phyloP scores from a whole-genome alignment of 2,329 filamentous ascomycete genomes.

The Colletotrichum incanum region DNA sequence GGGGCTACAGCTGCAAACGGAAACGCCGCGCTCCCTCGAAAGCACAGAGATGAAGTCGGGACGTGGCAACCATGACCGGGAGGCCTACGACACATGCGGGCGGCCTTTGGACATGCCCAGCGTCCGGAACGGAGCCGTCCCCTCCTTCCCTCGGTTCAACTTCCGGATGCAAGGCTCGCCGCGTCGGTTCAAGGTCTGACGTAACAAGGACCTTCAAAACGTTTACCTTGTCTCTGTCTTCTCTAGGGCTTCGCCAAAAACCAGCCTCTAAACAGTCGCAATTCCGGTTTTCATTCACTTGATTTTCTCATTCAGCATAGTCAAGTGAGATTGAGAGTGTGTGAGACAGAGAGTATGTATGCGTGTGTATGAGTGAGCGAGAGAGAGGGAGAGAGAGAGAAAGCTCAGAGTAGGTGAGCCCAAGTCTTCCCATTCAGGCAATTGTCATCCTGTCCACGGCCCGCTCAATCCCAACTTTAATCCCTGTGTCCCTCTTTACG shows the following conservation, averaged over 20 bases:
- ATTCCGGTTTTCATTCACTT: constrained; percentile 20
- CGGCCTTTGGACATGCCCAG: constrained; percentile 21
- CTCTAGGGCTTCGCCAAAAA: neutral
- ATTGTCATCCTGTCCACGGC: constrained; percentile 29
- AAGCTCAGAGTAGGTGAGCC: neutral
- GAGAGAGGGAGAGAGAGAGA: neutral
- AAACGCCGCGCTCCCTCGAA: neutral
- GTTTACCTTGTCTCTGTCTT: neutral
- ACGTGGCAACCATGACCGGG: constrained; percentile 7
- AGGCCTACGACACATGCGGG: constrained; percentile 15
- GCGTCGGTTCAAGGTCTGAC: constrained; percentile 25
- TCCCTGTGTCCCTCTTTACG: constrained; percentile 30
- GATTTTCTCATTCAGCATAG: neutral
- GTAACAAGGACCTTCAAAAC: constrained; percentile 6
- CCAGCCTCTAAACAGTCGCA: neutral
- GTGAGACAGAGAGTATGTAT: no score
- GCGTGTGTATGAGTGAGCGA: neutral
- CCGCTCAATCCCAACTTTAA: constrained; percentile 26
- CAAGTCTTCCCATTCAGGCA: constrained; percentile 18
- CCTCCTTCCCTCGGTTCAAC: constrained; percentile 38
- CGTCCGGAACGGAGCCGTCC: constrained; percentile 37
- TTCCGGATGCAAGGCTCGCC: constrained; percentile 32
- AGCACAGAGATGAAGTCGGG: constrained; percentile 12
- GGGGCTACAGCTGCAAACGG: constrained; percentile 19
- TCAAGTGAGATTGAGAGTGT: no score